Conservation (phyloP, 176 grass and related monocot species). For the sorghum (Sorghum bicolor) region DNA sequence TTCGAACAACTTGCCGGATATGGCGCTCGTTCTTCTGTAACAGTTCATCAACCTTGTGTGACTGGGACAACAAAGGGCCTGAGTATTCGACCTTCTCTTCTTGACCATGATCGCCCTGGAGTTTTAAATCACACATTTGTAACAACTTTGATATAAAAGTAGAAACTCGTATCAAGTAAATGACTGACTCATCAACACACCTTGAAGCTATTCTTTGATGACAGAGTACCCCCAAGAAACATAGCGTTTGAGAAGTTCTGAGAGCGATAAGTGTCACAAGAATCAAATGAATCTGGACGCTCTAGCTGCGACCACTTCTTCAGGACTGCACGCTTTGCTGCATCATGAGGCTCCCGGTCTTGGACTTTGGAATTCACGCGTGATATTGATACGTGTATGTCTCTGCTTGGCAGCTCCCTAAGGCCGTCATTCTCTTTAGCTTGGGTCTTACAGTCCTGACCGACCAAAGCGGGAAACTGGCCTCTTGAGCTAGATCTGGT, state of each 20-base stretch:
- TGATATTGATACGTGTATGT: not conserved
- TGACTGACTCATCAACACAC: conserved; percentile 48
- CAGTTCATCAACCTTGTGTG: conserved; percentile 88
- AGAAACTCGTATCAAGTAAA: conserved; percentile 2
- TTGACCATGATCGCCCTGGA: conserved; percentile 42
- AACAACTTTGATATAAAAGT: conserved; percentile 3
- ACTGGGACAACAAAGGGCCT: conserved; percentile 69
- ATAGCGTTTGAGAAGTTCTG: conserved; percentile 56
- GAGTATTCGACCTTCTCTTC: conserved; percentile 86
- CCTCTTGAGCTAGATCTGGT: conserved; percentile 55
- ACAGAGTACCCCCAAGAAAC: conserved; percentile 45
- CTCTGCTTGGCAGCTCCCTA: conserved; percentile 42
- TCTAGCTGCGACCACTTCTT: conserved; percentile 87
- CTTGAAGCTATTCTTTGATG: conserved; percentile 42
- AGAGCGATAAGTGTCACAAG: conserved; percentile 47
- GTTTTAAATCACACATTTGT: conserved; percentile 16
- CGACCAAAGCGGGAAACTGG: conserved; percentile 28
- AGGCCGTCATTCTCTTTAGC: conserved; percentile 37
- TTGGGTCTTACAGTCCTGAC: conserved; percentile 29
- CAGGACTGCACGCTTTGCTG: conserved; percentile 51
- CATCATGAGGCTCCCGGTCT: conserved; percentile 41
- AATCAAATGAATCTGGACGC: conserved; percentile 78
- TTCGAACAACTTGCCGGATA: conserved; percentile 74
- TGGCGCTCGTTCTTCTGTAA: conserved; percentile 82
- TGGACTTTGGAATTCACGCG: conserved; percentile 25